phyloP scores from a whole-genome alignment of 1,139 yeast genomes.

The Groenewaldozyma sp. region DNA sequence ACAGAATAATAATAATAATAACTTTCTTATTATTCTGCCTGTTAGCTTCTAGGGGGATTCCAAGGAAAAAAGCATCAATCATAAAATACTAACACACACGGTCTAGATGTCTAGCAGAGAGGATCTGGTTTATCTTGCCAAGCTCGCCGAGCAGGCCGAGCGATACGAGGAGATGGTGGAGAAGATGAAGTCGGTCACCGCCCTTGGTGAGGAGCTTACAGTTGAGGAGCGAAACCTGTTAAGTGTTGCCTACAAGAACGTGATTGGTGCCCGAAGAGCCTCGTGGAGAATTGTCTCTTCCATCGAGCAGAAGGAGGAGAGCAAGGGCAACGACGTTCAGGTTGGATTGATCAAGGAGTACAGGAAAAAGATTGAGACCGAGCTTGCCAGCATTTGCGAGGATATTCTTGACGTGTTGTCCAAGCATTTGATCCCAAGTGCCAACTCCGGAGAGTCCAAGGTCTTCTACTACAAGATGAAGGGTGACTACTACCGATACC shows the following conservation, averaged over 20 bases:
- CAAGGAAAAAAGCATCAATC: no score
- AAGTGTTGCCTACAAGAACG: conserved; percentile 96
- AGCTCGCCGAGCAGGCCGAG: conserved; percentile 99
- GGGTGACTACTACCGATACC: conserved; percentile 98
- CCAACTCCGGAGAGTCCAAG: conserved; percentile 94
- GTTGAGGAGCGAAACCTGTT: conserved; percentile 97
- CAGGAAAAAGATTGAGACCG: conserved; percentile 90
- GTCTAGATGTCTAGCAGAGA: conserved; percentile 58
- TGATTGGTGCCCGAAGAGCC: conserved; percentile 98
- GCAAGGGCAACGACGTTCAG: conserved; percentile 85
- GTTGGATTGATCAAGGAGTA: conserved; percentile 85
- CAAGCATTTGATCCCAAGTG: conserved; percentile 84
- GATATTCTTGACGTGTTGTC: conserved; percentile 84
- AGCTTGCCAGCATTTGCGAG: conserved; percentile 87
- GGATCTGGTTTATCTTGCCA: conserved; percentile 97
- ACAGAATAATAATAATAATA: no score
- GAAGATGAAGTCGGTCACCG: conserved; percentile 95
- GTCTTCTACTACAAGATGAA: conserved; percentile 98
- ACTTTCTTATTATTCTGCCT: no score
- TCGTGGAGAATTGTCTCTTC: conserved; percentile 98
- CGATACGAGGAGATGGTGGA: conserved; percentile 96
- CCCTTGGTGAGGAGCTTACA: conserved; percentile 88
- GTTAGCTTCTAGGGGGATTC: no score
- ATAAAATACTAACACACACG: no score
- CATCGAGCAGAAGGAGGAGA: conserved; percentile 96